Evolutionary conservation across 768 basidiomycete species (phyloP), one percentile per base, ranked within the genome.

Genomic region (Tylopilus subfusipes): DNA sequence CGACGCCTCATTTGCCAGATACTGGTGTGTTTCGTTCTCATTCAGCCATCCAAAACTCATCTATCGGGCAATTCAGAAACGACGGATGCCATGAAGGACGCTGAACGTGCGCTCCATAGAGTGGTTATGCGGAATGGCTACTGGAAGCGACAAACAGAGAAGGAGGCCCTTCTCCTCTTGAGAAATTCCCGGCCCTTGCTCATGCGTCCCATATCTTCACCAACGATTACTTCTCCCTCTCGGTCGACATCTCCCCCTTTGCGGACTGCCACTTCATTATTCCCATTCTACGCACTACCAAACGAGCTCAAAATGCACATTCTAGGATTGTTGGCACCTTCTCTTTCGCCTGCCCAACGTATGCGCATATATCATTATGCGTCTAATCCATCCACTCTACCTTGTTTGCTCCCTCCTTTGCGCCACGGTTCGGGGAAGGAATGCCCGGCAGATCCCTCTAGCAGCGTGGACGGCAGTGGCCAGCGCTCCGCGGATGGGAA

Each of bases 281-380:
- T 73, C 58, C 70, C 75, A 12, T 78, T 81, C 62, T 54, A 63
- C 14, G 57, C 60, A 21, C 69, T 88, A 29, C 86, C 86, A 2
- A 75, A 67, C 25, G 86, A 88, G 61, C 73, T 88, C 21, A 78
- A 80, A 52, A 71, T 82, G 7, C 60, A 82, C 65, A 78, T 83
- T 43, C 74, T 87, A 45, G 78, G 82, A 25, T 75, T 78, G 57
- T 61, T 85, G 27, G 76, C 82, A 5, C 85, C 83, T 16, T 73
- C 69, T 1, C 76, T 88, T 46, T 85, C 85, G 18, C 54, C 73
- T n/a, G 68, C 74, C 1, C 86, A 88, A 57, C 78, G 78, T 19
- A 70, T 75, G 54, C 81, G 78, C n/a, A 75, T 88, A 29, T 81
- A 73, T 57, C 68, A 71, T 22, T 84, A 80, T 56, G 83, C 83